A percentile compares a stretch with the other conserved stretches of the same genome.
These are phyloP conservation scores for Xylaria grammica DNA, from an alignment of 495 filamentous ascomycete genomes.

Conservation along the genomic window DNA sequence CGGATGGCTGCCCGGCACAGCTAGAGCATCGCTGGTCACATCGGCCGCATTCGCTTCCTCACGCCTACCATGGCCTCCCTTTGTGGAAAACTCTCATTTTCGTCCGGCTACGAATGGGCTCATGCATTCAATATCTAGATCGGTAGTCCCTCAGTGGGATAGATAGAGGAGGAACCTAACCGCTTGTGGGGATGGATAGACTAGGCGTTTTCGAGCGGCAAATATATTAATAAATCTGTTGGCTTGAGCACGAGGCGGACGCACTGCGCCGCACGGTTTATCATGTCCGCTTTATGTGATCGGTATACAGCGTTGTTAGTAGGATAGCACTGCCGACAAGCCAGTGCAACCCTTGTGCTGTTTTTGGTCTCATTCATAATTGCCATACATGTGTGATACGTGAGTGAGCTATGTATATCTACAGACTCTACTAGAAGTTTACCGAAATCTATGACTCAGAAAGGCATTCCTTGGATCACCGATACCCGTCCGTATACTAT, in stretches of 20 bases:
- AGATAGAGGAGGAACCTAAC: not conserved
- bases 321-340: not conserved
- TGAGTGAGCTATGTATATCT: not conserved
- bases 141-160: conserved; percentile 21
- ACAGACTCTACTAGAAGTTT: not conserved
- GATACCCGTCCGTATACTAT: not conserved
- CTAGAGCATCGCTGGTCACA: conserved; percentile 8
- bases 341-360: not conserved
- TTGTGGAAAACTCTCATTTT: not conserved
- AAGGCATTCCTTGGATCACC: not conserved
- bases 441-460: not conserved
- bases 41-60: conserved; percentile 2
- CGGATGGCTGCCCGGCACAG: conserved; percentile 11
- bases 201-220: conserved; percentile 17
- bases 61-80: not conserved
- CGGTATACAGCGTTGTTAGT: not conserved
- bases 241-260: not conserved
- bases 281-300: not conserved
- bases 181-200: conserved; percentile 16
- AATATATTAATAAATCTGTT: conserved; percentile 22
- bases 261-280: not conserved
- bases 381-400: not conserved
- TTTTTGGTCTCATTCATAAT: not conserved
- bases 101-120: conserved; percentile 20
- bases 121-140: conserved; percentile 16